Evolutionary conservation across 2,329 filamentous ascomycete species (phyloP).

Genomic region (Hymenoscyphus scutula): DNA sequence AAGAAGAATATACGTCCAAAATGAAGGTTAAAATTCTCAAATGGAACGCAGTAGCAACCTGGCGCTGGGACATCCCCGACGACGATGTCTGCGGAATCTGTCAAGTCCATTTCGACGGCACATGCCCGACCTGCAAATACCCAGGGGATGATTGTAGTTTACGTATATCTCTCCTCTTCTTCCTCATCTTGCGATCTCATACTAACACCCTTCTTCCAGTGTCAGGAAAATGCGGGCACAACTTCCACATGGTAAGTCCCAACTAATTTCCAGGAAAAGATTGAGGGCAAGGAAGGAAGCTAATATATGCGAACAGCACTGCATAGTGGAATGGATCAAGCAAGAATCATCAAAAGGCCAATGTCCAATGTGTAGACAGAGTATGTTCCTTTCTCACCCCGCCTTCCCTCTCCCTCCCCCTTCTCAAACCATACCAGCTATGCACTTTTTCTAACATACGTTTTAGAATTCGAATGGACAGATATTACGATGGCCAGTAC

Average conservation of each 20-base stretch:
- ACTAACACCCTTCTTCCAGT: slow-evolving; percentile 60
- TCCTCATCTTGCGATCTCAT: too few relatives aligned
- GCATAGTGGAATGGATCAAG: slow-evolving; percentile 92
- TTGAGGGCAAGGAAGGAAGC: background rate
- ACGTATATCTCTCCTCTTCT: slow-evolving; percentile 53
- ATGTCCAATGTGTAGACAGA: slow-evolving; percentile 97
- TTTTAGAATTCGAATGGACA: slow-evolving; percentile 51
- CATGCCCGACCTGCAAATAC: slow-evolving; percentile 96
- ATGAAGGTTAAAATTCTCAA: slow-evolving; percentile 97
- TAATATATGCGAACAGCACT: slow-evolving; percentile 61
- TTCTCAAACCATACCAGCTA: too few relatives aligned
- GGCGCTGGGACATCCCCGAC: slow-evolving; percentile 96
- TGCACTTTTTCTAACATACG: background rate
- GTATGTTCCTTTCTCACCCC: slow-evolving; percentile 47
- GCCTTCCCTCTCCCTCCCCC: background rate
- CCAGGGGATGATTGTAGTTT: slow-evolving; percentile 94
- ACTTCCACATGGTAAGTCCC: slow-evolving; percentile 83
- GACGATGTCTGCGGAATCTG: slow-evolving; percentile 99
- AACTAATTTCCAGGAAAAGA: background rate
- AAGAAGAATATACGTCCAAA: background rate
- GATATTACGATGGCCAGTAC: slow-evolving; percentile 18
- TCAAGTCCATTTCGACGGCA: slow-evolving; percentile 95
- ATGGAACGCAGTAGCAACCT: slow-evolving; percentile 93
- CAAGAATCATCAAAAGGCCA: slow-evolving; percentile 91
- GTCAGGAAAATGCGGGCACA: slow-evolving; percentile 94